phyloP scores from a whole-genome alignment of 768 basidiomycete genomes.

The Hebeloma cylindrosporum region DNA sequence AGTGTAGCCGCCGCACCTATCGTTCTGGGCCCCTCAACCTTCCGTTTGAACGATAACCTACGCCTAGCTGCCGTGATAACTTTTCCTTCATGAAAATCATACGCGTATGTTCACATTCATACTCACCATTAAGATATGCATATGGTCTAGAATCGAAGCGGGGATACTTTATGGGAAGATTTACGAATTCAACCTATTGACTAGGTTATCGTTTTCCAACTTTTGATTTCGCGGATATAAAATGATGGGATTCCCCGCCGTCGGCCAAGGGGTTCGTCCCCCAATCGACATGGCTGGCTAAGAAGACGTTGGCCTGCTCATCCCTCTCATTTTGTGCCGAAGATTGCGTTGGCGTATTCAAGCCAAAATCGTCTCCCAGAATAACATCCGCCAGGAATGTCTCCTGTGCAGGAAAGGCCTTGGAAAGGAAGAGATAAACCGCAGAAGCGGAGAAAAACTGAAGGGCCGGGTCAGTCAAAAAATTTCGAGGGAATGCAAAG shows the following conservation, averaged over 20 bases:
- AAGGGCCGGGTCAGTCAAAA: background rate
- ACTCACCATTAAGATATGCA: too few relatives aligned
- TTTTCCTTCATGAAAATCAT: too few relatives aligned
- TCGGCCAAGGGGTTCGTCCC: background rate
- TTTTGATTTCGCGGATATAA: background rate
- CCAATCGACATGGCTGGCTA: slow-evolving; percentile 1
- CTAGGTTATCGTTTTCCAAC: too few relatives aligned
- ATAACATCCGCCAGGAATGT: slow-evolving; percentile 39
- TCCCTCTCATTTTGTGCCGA: slow-evolving; percentile 15
- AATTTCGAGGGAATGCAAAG: background rate
- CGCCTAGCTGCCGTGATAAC: too few relatives aligned
- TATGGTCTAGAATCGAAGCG: too few relatives aligned
- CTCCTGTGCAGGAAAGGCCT: slow-evolving; percentile 40
- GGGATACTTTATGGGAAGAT: too few relatives aligned
- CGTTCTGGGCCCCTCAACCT: too few relatives aligned
- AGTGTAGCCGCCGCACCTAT: too few relatives aligned
- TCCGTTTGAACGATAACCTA: too few relatives aligned
- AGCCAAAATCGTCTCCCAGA: slow-evolving; percentile 27
- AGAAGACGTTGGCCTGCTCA: slow-evolving; percentile 1
- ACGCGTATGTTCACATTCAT: too few relatives aligned
- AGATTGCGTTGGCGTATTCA: slow-evolving; percentile 8
- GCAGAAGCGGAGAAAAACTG: slow-evolving; percentile 40
- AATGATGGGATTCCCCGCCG: background rate
- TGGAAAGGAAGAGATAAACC: slow-evolving; percentile 39
- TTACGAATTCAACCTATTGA: too few relatives aligned